These are phyloP conservation scores for Hypoxylon sp. DNA, from an alignment of 2,329 filamentous ascomycete species.

Conservation along the genomic window DNA sequence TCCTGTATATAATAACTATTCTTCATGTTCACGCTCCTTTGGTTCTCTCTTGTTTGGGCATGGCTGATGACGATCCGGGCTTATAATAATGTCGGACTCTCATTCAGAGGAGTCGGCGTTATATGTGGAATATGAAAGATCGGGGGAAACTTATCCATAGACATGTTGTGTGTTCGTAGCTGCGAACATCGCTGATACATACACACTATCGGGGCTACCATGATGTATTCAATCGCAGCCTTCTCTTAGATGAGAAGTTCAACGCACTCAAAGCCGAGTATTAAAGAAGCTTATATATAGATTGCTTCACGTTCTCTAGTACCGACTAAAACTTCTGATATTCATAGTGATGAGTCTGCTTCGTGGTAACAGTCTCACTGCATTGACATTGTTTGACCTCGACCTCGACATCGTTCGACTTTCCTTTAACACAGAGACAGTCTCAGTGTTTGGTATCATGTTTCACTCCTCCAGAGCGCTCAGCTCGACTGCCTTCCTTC, in stretches of 20 bases:
- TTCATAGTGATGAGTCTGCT: slow-evolving; percentile 3
- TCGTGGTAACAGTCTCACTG: slow-evolving; percentile 35
- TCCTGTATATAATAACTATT: slow-evolving; percentile 35
- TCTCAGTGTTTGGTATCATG: slow-evolving; percentile 27
- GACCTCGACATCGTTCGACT: slow-evolving; percentile 25
- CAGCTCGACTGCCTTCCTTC: not conserved
- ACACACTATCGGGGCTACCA: slow-evolving; percentile 14
- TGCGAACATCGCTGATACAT: slow-evolving; percentile 25
- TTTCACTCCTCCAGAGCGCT: slow-evolving; percentile 12
- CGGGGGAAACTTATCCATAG: slow-evolving; percentile 30
- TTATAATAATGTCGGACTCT: slow-evolving; percentile 29
- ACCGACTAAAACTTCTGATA: not conserved
- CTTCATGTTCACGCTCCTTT: slow-evolving; percentile 31
- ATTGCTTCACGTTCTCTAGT: slow-evolving; percentile 29
- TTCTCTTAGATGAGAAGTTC: slow-evolving; percentile 31
- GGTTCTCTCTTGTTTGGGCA: slow-evolving; percentile 5
- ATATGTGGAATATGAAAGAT: slow-evolving; percentile 24
- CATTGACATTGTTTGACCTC: slow-evolving; percentile 37
- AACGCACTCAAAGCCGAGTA: slow-evolving; percentile 16
- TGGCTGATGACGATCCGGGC: slow-evolving; percentile 27
- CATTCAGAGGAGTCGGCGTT: slow-evolving; percentile 32
- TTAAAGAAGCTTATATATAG: slow-evolving; percentile 38
- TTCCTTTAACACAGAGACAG: slow-evolving; percentile 18
- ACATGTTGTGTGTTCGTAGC: slow-evolving; percentile 20
- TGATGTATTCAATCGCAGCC: slow-evolving; percentile 26